A percentile compares a stretch with the other conserved stretches of the same genome.
Evolutionary conservation across 345 rosid species (phyloP).

Genomic region (Pistacia integerrima): DNA sequence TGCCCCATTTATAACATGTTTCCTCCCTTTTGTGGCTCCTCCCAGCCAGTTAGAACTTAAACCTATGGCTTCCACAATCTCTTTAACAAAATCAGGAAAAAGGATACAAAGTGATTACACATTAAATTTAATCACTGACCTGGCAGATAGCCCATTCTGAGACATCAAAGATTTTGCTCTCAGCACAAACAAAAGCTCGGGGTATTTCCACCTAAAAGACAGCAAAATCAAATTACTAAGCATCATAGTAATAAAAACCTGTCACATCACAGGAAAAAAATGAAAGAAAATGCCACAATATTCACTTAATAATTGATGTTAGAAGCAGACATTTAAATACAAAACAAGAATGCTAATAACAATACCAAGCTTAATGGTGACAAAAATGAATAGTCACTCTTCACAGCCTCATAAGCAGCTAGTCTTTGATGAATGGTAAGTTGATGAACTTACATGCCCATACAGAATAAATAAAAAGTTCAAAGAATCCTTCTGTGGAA

Average conservation of each 20-base stretch:
- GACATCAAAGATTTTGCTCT: slow-evolving; percentile 97
- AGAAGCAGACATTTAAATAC: slow-evolving; percentile 3
- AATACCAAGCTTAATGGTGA: background rate
- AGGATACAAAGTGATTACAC: background rate
- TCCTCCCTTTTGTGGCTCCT: background rate
- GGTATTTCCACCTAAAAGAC: slow-evolving; percentile 83
- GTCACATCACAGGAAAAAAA: slow-evolving; percentile 1
- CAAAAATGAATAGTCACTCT: background rate
- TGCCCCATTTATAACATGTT: background rate
- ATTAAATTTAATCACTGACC: slow-evolving; percentile 44
- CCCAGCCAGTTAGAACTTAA: background rate
- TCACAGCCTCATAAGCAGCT: background rate
- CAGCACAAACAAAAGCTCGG: slow-evolving; percentile 97
- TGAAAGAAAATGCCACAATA: slow-evolving; percentile 3
- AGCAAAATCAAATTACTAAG: slow-evolving; percentile 24
- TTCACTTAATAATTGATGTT: background rate
- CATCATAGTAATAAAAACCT: slow-evolving; percentile 13
- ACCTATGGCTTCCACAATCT: background rate
- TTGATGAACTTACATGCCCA: background rate
- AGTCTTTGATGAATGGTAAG: background rate
- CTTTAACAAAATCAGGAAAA: background rate
- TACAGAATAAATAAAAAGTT: background rate
- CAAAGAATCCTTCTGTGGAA: background rate
- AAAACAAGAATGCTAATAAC: background rate
- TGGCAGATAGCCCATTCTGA: slow-evolving; percentile 99